Base-by-base conservation (phyloP, 371 early-diverging fungal genomes). In the Mortierella sp. region DNA sequence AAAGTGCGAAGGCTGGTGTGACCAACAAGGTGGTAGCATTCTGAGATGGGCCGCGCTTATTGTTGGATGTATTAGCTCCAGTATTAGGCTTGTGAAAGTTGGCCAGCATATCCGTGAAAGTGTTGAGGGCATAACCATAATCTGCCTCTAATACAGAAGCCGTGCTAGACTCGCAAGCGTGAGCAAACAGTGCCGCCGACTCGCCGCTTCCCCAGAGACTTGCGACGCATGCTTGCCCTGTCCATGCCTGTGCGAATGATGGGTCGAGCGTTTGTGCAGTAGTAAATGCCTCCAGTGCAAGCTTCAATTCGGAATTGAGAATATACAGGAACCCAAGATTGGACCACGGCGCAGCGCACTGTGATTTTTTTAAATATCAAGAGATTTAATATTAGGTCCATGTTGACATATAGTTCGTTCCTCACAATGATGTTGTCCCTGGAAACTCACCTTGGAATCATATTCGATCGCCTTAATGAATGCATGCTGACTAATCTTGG, bases 261-360 rank as follows among this genome's bases (percentile, higher is more conserved):
- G 97, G 96, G 61, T 96, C 96, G 12, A 92, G 68, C 1, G 91
- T 87, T 73, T 95, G 94, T 0, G 95, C 94, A 30, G 87, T 89
- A 0, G 87, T 81, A 75, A 97, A 97, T 1, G 94, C 92, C 64
- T 91, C 88, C 62, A 88, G 87, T 0, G 96, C 95, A 43, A 98
- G 88, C 43, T 95, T 95, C 39, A 90, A 76, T 68, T 98, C 97
- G 26, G 90, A 86, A 40, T 90, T 84, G 1, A 90, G 77, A 32
- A 96, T 70, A 76, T 93, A 96, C n/a, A 97, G 75, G 79, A 90
- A 93, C 0, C 97, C 98, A 62, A 95, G 88, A 72, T 96, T 96
- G 3, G 93, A 88, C 96, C 96, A 97, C 5, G 94, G 83, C 5
- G 87, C 87, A 2, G 94, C 90, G 63, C 86, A 88, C 88, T 93